These are phyloP conservation scores for Cercospora sesami DNA, from an alignment of 2,329 filamentous ascomycete species.

Conservation along the genomic window DNA sequence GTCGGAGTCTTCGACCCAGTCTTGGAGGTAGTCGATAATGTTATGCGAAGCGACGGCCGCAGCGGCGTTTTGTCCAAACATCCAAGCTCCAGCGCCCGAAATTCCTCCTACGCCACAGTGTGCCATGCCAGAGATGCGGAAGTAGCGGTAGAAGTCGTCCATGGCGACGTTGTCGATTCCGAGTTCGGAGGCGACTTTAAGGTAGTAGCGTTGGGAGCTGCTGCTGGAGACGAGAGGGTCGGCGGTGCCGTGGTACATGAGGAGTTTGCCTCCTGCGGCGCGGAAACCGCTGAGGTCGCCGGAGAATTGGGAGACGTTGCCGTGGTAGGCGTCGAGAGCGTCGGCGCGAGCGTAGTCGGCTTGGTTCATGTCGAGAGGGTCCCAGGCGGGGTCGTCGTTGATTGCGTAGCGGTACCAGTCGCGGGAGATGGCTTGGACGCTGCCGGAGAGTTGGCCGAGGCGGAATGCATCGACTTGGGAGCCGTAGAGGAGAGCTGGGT, in stretches of 20 bases:
- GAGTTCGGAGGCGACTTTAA: conserved; percentile 46
- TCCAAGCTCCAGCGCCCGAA: conserved; percentile 46
- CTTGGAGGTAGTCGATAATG: conserved; percentile 50
- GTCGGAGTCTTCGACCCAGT: conserved; percentile 39
- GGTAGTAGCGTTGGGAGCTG: conserved; percentile 52
- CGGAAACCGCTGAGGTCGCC: conserved; percentile 43
- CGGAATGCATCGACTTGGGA: conserved; percentile 44
- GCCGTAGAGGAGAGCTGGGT: conserved; percentile 54
- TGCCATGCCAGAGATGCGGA: conserved; percentile 54
- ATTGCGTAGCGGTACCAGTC: conserved; percentile 55
- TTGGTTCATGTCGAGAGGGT: conserved; percentile 42
- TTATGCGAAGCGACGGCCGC: conserved; percentile 43
- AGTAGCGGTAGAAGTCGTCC: conserved; percentile 49
- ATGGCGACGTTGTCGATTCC: conserved; percentile 42
- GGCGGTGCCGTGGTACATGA: conserved; percentile 46
- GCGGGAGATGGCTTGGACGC: conserved; percentile 45
- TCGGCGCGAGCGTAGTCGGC: conserved; percentile 46
- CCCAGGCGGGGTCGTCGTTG: conserved; percentile 48
- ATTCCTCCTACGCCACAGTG: conserved; percentile 52
- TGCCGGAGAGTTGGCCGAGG: conserved; percentile 44
- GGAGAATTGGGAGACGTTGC: conserved; percentile 44
- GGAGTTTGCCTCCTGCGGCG: conserved; percentile 47
- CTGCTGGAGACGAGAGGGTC: conserved; percentile 49
- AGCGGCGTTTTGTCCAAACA: conserved; percentile 42
- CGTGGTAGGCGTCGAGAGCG: conserved; percentile 43